phyloP scores from a whole-genome alignment of 305 asterid species.

The Nicotiana rustica region DNA sequence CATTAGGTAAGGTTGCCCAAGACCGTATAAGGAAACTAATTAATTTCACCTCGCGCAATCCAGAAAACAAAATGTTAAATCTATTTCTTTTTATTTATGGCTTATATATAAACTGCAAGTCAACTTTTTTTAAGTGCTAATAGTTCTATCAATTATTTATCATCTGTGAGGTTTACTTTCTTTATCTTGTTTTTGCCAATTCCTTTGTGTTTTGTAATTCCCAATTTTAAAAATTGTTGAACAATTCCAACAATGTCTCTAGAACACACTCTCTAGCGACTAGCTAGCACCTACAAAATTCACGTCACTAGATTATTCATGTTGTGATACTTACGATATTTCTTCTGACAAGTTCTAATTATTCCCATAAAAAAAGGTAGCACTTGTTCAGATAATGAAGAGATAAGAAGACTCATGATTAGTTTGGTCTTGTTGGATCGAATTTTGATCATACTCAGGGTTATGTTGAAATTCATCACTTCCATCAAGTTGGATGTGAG shows the following conservation, averaged over 20 bases:
- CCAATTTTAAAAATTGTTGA: not conserved
- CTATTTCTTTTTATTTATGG: not conserved
- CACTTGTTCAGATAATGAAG: too few relatives aligned
- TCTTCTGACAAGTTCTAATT: too few relatives aligned
- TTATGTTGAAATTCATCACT: too few relatives aligned
- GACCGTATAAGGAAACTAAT: too few relatives aligned
- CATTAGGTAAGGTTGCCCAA: too few relatives aligned
- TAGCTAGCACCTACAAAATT: slow-evolving; percentile 1
- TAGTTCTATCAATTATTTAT: not conserved
- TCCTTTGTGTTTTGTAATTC: not conserved
- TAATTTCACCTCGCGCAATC: too few relatives aligned
- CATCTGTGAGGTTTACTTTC: not conserved
- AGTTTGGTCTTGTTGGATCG: too few relatives aligned
- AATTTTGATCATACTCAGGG: too few relatives aligned
- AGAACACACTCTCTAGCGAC: not conserved
- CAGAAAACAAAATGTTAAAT: not conserved
- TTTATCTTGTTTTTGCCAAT: not conserved
- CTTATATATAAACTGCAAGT: not conserved
- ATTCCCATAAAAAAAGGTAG: too few relatives aligned
- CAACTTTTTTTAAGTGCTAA: not conserved
- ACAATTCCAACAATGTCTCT: not conserved
- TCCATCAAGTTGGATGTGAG: too few relatives aligned
- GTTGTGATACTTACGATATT: not conserved
- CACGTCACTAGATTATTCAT: not conserved
- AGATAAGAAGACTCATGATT: too few relatives aligned